These are phyloP conservation scores for Fragaria ananassa DNA, from an alignment of 306 rosid genomes.

Conservation along the genomic window DNA sequence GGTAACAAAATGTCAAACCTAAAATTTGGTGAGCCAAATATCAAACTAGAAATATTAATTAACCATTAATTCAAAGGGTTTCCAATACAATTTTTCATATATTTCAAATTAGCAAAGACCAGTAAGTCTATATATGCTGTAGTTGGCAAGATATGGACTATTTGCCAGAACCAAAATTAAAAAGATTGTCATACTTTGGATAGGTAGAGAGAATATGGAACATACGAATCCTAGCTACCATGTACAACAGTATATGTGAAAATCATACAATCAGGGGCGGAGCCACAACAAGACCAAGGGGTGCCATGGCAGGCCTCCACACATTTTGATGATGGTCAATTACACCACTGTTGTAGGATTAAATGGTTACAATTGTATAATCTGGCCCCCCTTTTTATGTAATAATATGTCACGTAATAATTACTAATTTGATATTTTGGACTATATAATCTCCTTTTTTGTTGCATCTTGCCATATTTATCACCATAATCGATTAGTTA, in stretches of 20 bases:
- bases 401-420: too few relatives aligned
- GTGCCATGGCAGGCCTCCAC: too few relatives aligned
- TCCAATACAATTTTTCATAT: background rate
- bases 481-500: too few relatives aligned
- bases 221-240: background rate
- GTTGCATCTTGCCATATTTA: too few relatives aligned
- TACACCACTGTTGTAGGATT: too few relatives aligned
- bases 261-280: too few relatives aligned
- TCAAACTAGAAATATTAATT: background rate
- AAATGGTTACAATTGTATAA: too few relatives aligned
- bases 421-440: too few relatives aligned
- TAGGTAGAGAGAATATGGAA: background rate
- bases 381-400: too few relatives aligned
- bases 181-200: background rate
- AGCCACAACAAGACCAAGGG: too few relatives aligned
- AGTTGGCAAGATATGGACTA: background rate
- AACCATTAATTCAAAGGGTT: background rate
- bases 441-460: too few relatives aligned
- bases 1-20: conserved; percentile 10
- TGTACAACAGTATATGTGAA: background rate
- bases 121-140: background rate
- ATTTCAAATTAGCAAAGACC: background rate
- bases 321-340: too few relatives aligned
- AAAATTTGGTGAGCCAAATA: background rate
- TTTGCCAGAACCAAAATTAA: background rate